Base-by-base conservation (phyloP, 208 protist species). In the Lotmaria passim region DNA sequence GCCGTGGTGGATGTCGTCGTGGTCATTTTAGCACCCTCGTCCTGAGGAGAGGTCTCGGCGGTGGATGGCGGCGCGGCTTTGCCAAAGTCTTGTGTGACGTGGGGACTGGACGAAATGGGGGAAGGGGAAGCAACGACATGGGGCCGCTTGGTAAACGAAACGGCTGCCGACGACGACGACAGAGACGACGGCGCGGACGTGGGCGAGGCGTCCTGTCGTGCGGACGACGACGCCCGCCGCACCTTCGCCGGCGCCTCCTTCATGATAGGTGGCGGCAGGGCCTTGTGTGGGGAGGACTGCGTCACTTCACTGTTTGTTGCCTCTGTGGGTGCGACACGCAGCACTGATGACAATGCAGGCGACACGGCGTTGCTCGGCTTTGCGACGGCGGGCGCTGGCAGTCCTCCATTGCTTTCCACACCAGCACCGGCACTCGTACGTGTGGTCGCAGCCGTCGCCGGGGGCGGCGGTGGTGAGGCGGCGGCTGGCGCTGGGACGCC, bases 201-300 rank as follows among this genome's bases (percentile, higher is more conserved):
- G 0, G 34, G 7, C 8, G 53, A 43, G 11, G 21, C 7, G 10
- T 43, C 53, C 31, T 21, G 53, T 6, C 34, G 7, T 0, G 26
- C 58, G 1, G 57, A 50, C 2, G 43, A n/a, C 31, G 43, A 15
- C 6, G 44, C 17, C 11, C 26, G 2, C 15, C 23, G 23, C 24
- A 26, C 15, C 34, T 67, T 41, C 51, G 38, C 17, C 8, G 46
- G 53, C n/a, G 53, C 31, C 44, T 36, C 69, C 56, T 69, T 74
- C 41, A 23, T 47, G 39, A 68, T 44, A 14, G 47, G 24, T 1
- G 33, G 1, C 10, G 19, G 5, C 19, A 24, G 19, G 3, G 5
- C 33, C 17, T 26, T 1, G 17, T 17, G 14, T 14, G 12, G 5
- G 1, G 52, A 1, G 4, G 52, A 33, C 3, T 3, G 3, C 26